Evolutionary conservation across 345 rosid species (phyloP).

Genomic region (Populus euphratica): DNA sequence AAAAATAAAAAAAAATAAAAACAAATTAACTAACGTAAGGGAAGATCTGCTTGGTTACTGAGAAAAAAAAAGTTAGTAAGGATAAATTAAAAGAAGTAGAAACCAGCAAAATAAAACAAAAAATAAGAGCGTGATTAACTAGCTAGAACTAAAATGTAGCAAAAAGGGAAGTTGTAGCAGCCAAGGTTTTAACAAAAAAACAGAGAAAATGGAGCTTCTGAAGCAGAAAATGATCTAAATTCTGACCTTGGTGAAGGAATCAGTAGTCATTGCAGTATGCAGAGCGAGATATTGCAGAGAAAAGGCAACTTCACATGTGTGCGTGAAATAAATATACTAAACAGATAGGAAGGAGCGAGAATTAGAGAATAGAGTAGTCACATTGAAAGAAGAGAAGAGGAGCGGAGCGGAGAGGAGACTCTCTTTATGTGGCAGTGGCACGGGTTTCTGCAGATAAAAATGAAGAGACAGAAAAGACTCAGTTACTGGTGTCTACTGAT

Average conservation of each 20-base stretch:
- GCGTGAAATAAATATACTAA: neutral
- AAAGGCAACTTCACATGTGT: neutral
- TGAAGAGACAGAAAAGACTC: slow-evolving; percentile 21
- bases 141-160: neutral
- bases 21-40: too few species aligned
- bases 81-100: neutral
- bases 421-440: slow-evolving; percentile 18
- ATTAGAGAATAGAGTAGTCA: neutral
- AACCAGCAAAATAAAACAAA: neutral
- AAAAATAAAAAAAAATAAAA: neutral
- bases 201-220: neutral
- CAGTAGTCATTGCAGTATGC: slow-evolving; percentile 23
- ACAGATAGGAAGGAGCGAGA: neutral
- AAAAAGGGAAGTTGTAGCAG: neutral
- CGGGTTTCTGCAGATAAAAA: slow-evolving; percentile 17
- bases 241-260: slow-evolving; percentile 27
- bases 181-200: neutral
- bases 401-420: slow-evolving; percentile 4
- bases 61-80: neutral
- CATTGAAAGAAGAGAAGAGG: slow-evolving; percentile 2
- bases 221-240: neutral
- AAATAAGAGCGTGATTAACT: neutral
- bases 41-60: neutral
- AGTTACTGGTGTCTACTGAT: too few species aligned
- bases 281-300: neutral